Percentiles rank a stretch among this genome's conserved stretches.
Evolutionary conservation across 2,329 filamentous ascomycete genomes (phyloP).

Genomic region (Verticillium tricorpus): DNA sequence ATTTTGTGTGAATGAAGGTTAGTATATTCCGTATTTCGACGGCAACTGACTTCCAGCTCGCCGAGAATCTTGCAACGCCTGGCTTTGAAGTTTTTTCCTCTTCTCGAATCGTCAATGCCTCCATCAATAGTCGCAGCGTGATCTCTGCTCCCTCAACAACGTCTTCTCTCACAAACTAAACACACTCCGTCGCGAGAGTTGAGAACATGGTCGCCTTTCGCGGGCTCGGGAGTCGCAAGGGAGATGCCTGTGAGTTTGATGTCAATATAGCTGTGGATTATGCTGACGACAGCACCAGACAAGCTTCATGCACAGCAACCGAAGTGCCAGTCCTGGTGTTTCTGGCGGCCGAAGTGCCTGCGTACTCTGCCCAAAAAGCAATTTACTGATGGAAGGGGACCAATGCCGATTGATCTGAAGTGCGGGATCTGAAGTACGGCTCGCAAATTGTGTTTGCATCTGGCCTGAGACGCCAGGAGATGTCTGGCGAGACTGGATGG

Average conservation of each 20-base stretch:
- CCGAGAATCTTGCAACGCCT: too few species aligned
- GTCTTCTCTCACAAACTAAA: constrained; percentile 15
- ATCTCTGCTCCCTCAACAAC: neutral
- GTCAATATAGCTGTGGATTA: neutral
- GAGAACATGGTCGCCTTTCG: constrained; percentile 21
- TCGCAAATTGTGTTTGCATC: neutral
- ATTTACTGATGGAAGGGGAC: neutral
- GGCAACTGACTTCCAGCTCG: too few species aligned
- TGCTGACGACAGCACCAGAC: neutral
- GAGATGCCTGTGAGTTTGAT: neutral
- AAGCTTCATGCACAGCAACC: neutral
- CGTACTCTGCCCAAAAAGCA: neutral
- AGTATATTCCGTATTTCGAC: too few species aligned
- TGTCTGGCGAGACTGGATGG: neutral
- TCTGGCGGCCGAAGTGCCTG: neutral
- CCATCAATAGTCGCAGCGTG: neutral
- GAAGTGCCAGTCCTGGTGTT: neutral
- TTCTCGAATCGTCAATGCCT: neutral
- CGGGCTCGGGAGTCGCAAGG: constrained; percentile 16
- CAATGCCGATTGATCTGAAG: neutral
- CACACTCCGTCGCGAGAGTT: constrained; percentile 18
- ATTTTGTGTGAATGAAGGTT: too few species aligned
- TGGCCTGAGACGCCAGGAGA: neutral
- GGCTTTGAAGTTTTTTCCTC: neutral
- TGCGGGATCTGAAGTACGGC: neutral